phyloP scores from a whole-genome alignment of 148 eudicot genomes.

The Nepenthes mirabilis region DNA sequence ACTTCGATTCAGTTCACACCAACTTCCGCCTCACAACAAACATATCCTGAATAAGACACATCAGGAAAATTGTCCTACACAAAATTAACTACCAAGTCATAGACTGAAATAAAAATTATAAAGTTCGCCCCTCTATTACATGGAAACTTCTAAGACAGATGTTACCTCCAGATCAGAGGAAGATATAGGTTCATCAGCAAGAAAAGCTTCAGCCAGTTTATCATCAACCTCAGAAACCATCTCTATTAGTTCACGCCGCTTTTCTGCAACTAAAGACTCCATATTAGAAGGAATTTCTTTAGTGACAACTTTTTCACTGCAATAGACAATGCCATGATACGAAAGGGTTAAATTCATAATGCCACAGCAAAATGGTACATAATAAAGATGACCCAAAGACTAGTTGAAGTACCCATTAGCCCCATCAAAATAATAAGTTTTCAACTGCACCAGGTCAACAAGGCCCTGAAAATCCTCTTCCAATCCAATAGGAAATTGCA shows the following conservation, averaged over 20 bases:
- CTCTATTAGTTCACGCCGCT: conserved; percentile 83
- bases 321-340: conserved; percentile 8
- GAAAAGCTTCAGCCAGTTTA: conserved; percentile 74
- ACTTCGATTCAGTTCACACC: too few species aligned
- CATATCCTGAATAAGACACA: too few species aligned
- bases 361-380: neutral
- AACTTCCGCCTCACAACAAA: too few species aligned
- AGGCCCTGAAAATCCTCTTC: conserved; percentile 94
- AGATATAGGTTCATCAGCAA: conserved; percentile 85
- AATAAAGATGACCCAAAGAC: conserved; percentile 7
- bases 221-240: conserved; percentile 96
- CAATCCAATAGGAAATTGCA: conserved; percentile 89
- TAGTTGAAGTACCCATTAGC: conserved; percentile 62
- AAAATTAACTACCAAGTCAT: too few species aligned
- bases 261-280: conserved; percentile 60
- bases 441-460: conserved; percentile 71
- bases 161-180: conserved; percentile 73
- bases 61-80: too few species aligned
- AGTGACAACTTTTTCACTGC: conserved; percentile 53
- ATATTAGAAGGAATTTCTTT: conserved; percentile 63
- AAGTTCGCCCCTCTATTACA: too few species aligned
- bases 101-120: too few species aligned
- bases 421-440: conserved; percentile 80
- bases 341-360: neutral
- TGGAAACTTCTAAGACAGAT: neutral